Base-by-base conservation (phyloP, 2,329 filamentous ascomycete genomes). In the Epichloe hybrida region DNA sequence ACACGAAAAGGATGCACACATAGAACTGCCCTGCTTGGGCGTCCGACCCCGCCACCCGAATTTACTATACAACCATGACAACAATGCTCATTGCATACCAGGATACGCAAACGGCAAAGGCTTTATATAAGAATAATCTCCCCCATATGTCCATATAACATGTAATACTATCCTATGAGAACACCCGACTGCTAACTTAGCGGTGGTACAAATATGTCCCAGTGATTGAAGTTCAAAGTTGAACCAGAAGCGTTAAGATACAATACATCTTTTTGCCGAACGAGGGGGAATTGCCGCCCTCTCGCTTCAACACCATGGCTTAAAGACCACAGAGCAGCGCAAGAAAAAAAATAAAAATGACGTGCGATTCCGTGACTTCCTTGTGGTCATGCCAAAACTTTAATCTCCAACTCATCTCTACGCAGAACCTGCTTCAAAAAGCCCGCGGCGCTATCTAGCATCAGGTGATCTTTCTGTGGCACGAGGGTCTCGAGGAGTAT, bases 291-390 rank as follows among this genome's bases (percentile, higher is more conserved):
- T 41, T 7, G 2, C 11, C 27, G n/a, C 40, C 35, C 34, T 17
- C 40, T 48, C 52, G 34, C n/a, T 52, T 57, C 64, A 35, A 44
- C 6, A 17, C 34, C 56, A 74, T 80, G 75, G 72, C 75, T 71
- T 63, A 60, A 67, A 77, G 77, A 78, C 69, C 78, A 81, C 78
- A 69, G 68, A 70, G 73, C 69, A 67, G 76, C 77, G 78, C 78
- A 69, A 81, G 76, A 81, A 60, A 55, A 75, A 27, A 50, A 52
- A 59, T 55, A 8, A 31, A 75, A 48, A 53, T n/a, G 6, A 48
- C 12, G 38, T 46, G 46, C 46, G 3, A 37, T 49, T 53, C 34
- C 41, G 46, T 8, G 46, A 52, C 12, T 48, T 7, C 15, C 21
- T 15, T 13, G n/a, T 36, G 15, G 11, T 21, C 38, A 12, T 8